Base-by-base conservation (phyloP, 352 stramenopile species). In the Albugo candida region DNA sequence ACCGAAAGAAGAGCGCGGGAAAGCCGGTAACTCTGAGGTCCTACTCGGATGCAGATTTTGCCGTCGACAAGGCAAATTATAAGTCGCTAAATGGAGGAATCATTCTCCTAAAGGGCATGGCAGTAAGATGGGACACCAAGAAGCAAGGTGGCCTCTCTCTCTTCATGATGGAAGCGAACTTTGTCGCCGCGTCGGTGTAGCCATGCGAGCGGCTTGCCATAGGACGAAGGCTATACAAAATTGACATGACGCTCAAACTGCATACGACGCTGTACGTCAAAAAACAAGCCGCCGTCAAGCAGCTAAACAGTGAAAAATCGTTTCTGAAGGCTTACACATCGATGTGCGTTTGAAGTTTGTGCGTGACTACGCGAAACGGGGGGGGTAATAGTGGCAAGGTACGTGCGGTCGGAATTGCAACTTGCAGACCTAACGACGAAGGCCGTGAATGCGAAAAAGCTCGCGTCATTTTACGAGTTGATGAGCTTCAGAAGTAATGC, bases 31-130 rank as follows among this genome's bases (percentile, higher is more conserved):
- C 24, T 31, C 8, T 31, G 8, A 3, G 8, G 24, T 31, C 24
- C 38, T 43, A 43, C 38, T 8, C 17, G 38, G 53, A 55, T 34
- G 53, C 48, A 0, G 48, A 55, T 31, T 59, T 59, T 48, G 48
- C 48, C 3, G 49, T 49, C 27, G 53, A 59, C 24, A 27, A 40
- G 3, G 39, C 31, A 14, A 47, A 59, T 35, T 42, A 47, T 0
- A 59, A 55, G 21, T 51, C 47, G 18, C 36, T 59, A 16, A 56
- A 41, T 4, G 48, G 42, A 5, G 16, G 27, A 13, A 43, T 55
- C 24, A 54, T 20, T 13, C 56, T 52, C 16, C 37, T 52, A n/a
- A 51, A 54, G 19, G 53, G 43, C 0, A 49, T 40, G 27, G 43
- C 42, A 12, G 38, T 56, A 13, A 27, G n/a, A 1, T 52, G 54